phyloP scores from a whole-genome alignment of 306 rosid species.

The Rosa lucieae region DNA sequence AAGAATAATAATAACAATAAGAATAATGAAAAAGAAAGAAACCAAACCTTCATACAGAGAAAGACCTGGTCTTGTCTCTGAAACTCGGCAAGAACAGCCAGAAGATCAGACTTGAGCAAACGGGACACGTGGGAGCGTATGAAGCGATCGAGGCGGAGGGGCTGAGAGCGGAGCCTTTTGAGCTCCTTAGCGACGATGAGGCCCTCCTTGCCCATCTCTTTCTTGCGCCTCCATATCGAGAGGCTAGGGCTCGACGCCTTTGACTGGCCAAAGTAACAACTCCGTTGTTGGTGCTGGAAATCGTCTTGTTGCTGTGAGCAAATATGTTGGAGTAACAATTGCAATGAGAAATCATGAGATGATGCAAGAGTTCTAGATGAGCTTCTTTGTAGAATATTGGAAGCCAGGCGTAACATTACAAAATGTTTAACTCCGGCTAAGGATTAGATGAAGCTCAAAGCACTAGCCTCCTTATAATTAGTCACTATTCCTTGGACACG shows the following conservation, averaged over 20 bases:
- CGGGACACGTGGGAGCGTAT: conserved; percentile 71
- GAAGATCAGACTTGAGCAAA: conserved; percentile 83
- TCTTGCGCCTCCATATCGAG: conserved; percentile 91
- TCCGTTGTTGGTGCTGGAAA: conserved; percentile 9
- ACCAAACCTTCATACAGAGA: conserved; percentile 65
- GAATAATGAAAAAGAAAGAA: neutral
- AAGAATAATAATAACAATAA: neutral
- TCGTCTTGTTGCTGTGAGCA: neutral
- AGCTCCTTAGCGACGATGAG: conserved; percentile 72
- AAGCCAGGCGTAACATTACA: conserved; percentile 31
- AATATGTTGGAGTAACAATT: neutral
- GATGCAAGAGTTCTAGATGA: neutral
- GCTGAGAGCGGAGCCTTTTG: conserved; percentile 55
- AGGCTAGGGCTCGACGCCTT: conserved; percentile 80
- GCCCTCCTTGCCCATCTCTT: conserved; percentile 93
- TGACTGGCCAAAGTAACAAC: conserved; percentile 27
- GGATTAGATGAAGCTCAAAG: neutral
- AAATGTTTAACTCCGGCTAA: neutral
- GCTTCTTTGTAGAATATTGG: conserved; percentile 26
- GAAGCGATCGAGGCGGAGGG: conserved; percentile 60
- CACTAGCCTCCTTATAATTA: neutral
- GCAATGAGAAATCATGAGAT: neutral
- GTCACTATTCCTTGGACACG: neutral
- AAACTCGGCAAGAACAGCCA: conserved; percentile 70
- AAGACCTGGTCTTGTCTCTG: conserved; percentile 76